A percentile compares a stretch with the other conserved stretches of the same genome.
Conservation (phyloP, 768 basidiomycete genomes). For the Chalciporus sphaerocephalus region DNA sequence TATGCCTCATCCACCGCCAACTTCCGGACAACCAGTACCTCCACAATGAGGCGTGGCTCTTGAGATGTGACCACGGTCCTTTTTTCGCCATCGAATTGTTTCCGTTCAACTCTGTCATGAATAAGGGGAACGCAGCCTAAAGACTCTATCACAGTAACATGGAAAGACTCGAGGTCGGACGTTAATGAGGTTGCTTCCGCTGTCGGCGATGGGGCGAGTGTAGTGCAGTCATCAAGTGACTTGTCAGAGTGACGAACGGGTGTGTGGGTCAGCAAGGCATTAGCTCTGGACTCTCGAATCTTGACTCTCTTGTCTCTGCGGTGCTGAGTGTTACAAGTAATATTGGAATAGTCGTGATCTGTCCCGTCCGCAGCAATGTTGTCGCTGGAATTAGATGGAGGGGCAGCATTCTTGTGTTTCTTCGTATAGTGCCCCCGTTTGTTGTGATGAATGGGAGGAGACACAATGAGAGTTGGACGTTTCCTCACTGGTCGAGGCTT, state of each 20-base stretch:
- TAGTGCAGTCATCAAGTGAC: neutral
- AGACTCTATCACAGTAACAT: slow-evolving; percentile 28
- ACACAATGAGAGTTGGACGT: slow-evolving; percentile 31
- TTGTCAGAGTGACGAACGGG: slow-evolving; percentile 1
- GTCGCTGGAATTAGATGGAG: slow-evolving; percentile 3
- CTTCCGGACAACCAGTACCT: slow-evolving; percentile 76
- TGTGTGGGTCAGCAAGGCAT: slow-evolving; percentile 18
- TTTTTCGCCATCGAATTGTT: slow-evolving; percentile 3
- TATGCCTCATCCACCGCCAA: slow-evolving; percentile 72
- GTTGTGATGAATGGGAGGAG: slow-evolving; percentile 12
- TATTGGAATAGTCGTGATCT: neutral
- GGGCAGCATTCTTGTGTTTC: slow-evolving; percentile 29
- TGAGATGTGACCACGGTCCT: neutral
- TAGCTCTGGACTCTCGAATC: slow-evolving; percentile 44
- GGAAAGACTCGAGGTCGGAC: slow-evolving; percentile 31
- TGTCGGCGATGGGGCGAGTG: neutral
- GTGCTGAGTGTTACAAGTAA: slow-evolving; percentile 30
- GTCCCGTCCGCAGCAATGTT: neutral
- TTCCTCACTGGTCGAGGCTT: slow-evolving; percentile 66
- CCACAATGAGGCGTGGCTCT: slow-evolving; percentile 66
- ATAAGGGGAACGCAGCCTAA: slow-evolving; percentile 4
- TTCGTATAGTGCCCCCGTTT: slow-evolving; percentile 10
- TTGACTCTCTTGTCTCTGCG: slow-evolving; percentile 48
- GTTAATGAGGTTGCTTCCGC: slow-evolving; percentile 24
- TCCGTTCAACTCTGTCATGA: slow-evolving; percentile 15